Evolutionary conservation across 2,329 filamentous ascomycete genomes (phyloP).

Genomic region (Cadophora luteo-olivacea): DNA sequence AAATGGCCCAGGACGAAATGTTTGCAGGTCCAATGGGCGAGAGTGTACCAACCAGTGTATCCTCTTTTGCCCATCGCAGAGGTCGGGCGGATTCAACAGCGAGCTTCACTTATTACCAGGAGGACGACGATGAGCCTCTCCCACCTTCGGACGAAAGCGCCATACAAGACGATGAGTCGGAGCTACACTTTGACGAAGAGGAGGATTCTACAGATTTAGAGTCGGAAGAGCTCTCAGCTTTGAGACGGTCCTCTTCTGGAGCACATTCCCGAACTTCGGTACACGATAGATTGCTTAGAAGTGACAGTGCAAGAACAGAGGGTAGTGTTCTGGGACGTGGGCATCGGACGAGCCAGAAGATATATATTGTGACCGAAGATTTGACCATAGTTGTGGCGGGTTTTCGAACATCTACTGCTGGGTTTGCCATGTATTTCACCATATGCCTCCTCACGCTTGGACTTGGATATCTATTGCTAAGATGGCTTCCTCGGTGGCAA

Average conservation of each 20-base stretch:
- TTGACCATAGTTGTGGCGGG: slow-evolving; percentile 92
- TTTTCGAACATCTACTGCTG: slow-evolving; percentile 77
- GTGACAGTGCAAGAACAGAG: slow-evolving; percentile 73
- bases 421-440: slow-evolving; percentile 71
- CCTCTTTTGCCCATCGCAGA: slow-evolving; percentile 88
- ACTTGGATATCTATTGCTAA: slow-evolving; percentile 80
- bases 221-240: slow-evolving; percentile 48
- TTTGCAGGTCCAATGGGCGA: slow-evolving; percentile 94
- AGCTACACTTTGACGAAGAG: slow-evolving; percentile 43
- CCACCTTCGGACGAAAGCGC: slow-evolving; percentile 46
- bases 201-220: slow-evolving; percentile 44
- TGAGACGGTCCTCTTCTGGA: slow-evolving; percentile 68
- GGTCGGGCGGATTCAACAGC: slow-evolving; percentile 81
- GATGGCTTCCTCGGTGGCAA: slow-evolving; percentile 90
- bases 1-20: slow-evolving; percentile 97
- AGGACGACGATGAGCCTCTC: slow-evolving; percentile 62
- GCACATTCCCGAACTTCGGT: slow-evolving; percentile 59
- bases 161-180: slow-evolving; percentile 49
- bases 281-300: slow-evolving; percentile 71
- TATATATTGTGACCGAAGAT: slow-evolving; percentile 93
- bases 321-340: slow-evolving; percentile 65
- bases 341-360: slow-evolving; percentile 80
- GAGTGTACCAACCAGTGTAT: slow-evolving; percentile 91
- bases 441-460: slow-evolving; percentile 78
- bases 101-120: slow-evolving; percentile 90